phyloP scores from a whole-genome alignment of 192 early-diverging fungal genomes.

The Backusella sp. region DNA sequence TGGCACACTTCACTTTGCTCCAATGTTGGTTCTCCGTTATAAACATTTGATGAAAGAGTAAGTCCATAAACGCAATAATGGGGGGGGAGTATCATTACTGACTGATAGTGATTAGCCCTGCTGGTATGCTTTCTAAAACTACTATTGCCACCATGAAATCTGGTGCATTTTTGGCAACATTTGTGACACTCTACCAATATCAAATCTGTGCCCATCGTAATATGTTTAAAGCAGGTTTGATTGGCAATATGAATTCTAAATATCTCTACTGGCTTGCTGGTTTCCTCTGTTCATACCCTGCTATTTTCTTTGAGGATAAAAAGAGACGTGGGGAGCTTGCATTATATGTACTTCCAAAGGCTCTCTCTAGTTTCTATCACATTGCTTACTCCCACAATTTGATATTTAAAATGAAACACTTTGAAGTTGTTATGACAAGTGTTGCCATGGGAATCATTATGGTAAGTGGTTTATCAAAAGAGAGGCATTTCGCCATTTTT shows the following conservation, averaged over 20 bases:
- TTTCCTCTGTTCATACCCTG: constrained; percentile 46
- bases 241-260: constrained; percentile 50
- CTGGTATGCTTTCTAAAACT: constrained; percentile 43
- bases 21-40: constrained; percentile 62
- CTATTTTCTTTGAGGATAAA: constrained; percentile 75
- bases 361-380: constrained; percentile 61
- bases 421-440: constrained; percentile 63
- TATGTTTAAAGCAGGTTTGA: constrained; percentile 38
- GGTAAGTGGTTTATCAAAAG: constrained; percentile 41
- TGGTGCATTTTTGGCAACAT: constrained; percentile 62
- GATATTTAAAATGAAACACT: constrained; percentile 56
- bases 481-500: neutral
- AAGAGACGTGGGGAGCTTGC: constrained; percentile 65
- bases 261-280: constrained; percentile 65
- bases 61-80: constrained; percentile 13
- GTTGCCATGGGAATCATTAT: constrained; percentile 70
- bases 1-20: constrained; percentile 72
- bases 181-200: constrained; percentile 63
- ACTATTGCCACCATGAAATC: constrained; percentile 58
- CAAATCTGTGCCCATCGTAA: constrained; percentile 69
- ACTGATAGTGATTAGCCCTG: constrained; percentile 42
- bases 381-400: constrained; percentile 60
- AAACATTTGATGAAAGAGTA: constrained; percentile 59
- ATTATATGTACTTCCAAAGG: constrained; percentile 79
- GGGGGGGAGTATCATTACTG: neutral